Conservation (phyloP, 1,284 basidiomycete species). For the Stereum hirsutum region DNA sequence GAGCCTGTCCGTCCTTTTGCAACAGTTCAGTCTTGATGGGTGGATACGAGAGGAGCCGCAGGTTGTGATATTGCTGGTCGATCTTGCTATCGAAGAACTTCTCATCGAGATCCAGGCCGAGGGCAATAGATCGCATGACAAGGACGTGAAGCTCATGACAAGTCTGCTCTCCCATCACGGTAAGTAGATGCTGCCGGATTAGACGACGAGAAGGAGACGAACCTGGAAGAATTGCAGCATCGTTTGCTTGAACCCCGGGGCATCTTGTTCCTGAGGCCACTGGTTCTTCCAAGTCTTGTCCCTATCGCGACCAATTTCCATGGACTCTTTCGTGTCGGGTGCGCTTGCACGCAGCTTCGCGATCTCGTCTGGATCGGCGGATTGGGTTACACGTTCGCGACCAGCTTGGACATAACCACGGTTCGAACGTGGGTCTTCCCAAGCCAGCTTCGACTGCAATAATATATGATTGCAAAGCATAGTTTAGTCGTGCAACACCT, state of each 20-base stretch:
- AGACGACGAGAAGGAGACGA: constrained; percentile 5
- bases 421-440: constrained; percentile 78
- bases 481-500: no score
- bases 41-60: constrained; percentile 71
- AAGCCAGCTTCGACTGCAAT: constrained; percentile 49
- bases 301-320: constrained; percentile 82
- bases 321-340: constrained; percentile 75
- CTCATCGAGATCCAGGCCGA: constrained; percentile 68
- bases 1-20: constrained; percentile 56
- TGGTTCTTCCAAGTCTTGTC: constrained; percentile 67
- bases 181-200: background rate
- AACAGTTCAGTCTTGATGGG: constrained; percentile 53
- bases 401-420: constrained; percentile 76
- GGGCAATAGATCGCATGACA: constrained; percentile 75
- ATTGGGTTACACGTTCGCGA: constrained; percentile 74
- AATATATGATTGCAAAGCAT: constrained; percentile 4
- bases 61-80: constrained; percentile 68
- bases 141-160: constrained; percentile 68
- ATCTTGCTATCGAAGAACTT: constrained; percentile 67
- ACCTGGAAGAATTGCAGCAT: constrained; percentile 72
- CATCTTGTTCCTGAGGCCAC: constrained; percentile 64
- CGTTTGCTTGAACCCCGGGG: constrained; percentile 57
- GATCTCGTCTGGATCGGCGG: constrained; percentile 65
- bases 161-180: constrained; percentile 27
- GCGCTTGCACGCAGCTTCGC: constrained; percentile 59